phyloP scores from a whole-genome alignment of 1,139 yeast species.

The Yamadazyma sp. region DNA sequence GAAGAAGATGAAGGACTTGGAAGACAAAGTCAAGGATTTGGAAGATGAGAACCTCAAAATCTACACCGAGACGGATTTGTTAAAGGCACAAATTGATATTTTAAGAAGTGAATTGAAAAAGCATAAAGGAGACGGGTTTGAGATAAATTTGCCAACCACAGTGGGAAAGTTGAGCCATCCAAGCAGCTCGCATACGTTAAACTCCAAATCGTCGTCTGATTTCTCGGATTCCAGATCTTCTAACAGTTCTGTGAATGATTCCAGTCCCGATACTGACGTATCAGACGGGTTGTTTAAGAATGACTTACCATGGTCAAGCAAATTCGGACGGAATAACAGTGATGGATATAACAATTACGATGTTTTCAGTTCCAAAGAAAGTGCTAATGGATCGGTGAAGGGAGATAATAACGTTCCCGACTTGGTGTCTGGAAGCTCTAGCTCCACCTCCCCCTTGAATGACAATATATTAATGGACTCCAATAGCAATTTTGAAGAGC shows the following conservation, averaged over 20 bases:
- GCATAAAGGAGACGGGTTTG: slow-evolving; percentile 47
- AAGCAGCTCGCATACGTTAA: slow-evolving; percentile 13
- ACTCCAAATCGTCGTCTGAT: slow-evolving; percentile 14
- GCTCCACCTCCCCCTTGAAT: slow-evolving; percentile 41
- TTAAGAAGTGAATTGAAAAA: slow-evolving; percentile 70
- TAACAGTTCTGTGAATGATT: slow-evolving; percentile 16
- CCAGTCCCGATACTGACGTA: slow-evolving; percentile 23
- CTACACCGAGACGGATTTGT: slow-evolving; percentile 67
- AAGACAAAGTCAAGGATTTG: slow-evolving; percentile 67
- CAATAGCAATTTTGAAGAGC: slow-evolving; percentile 37
- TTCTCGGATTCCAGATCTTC: slow-evolving; percentile 14
- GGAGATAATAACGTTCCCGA: slow-evolving; percentile 28
- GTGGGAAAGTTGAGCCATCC: slow-evolving; percentile 35
- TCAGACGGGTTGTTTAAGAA: slow-evolving; percentile 20
- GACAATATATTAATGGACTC: slow-evolving; percentile 32
- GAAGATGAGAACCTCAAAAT: slow-evolving; percentile 70
- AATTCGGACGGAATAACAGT: no score
- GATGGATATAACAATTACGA: no score
- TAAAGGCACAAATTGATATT: slow-evolving; percentile 73
- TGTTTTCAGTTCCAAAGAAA: neutral
- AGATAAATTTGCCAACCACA: slow-evolving; percentile 34
- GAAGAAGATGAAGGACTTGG: slow-evolving; percentile 79
- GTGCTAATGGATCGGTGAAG: slow-evolving; percentile 1
- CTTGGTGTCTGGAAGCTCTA: slow-evolving; percentile 35
- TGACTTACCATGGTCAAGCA: slow-evolving; percentile 35